Conservation (phyloP, 2,329 filamentous ascomycete species). For the Arthrinium puccinioides region DNA sequence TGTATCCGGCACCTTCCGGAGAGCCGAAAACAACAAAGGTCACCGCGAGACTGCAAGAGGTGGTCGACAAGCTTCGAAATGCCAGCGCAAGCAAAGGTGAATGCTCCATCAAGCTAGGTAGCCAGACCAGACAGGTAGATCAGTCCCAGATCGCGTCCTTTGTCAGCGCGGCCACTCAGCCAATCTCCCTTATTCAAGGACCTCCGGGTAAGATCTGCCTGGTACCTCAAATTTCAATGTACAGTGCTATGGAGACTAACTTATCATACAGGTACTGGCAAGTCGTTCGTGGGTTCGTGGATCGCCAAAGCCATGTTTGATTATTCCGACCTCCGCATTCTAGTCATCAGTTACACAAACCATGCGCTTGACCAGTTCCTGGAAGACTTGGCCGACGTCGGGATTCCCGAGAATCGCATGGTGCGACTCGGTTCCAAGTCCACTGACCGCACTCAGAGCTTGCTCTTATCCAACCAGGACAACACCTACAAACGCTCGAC, state of each 20-base stretch:
- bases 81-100: too few species aligned
- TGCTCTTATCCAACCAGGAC: conserved; percentile 23
- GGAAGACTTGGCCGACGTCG: conserved; percentile 54
- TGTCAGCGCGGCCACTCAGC: conserved; percentile 40
- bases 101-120: conserved; percentile 3
- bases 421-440: conserved; percentile 58
- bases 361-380: conserved; percentile 61
- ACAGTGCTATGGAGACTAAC: neutral
- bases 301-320: conserved; percentile 49
- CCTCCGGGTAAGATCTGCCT: conserved; percentile 62
- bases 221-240: neutral
- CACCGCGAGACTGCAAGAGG: too few species aligned
- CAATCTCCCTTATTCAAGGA: conserved; percentile 60
- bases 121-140: conserved; percentile 11
- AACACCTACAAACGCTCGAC: conserved; percentile 21
- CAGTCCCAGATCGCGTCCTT: conserved; percentile 51
- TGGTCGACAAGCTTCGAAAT: too few species aligned
- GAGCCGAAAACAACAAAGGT: neutral
- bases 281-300: conserved; percentile 65
- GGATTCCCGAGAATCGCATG: conserved; percentile 41
- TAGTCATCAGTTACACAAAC: conserved; percentile 64
- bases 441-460: conserved; percentile 35
- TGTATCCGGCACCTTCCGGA: conserved; percentile 21
- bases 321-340: conserved; percentile 40
- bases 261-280: conserved; percentile 54